These are phyloP conservation scores for Austroboletus olivaceoglutinosus DNA, from an alignment of 1,284 basidiomycete genomes.

Conservation along the genomic window DNA sequence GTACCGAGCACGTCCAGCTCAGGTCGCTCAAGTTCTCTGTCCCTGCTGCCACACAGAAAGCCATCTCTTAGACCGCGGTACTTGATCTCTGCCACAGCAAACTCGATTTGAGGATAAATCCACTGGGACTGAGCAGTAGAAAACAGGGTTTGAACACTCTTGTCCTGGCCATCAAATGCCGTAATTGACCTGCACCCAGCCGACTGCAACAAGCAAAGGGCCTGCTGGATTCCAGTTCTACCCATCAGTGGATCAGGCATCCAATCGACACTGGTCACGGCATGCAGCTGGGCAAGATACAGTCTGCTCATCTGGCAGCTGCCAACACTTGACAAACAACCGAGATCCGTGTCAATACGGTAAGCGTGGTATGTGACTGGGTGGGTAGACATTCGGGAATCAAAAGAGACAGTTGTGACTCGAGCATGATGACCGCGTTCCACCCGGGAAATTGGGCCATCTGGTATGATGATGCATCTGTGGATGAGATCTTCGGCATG, in stretches of 20 bases:
- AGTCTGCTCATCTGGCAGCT: constrained; percentile 37
- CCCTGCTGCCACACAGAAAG: background rate
- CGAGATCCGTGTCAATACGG: constrained; percentile 38
- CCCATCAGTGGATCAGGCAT: constrained; percentile 45
- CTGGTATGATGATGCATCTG: constrained; percentile 37
- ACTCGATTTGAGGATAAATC: background rate
- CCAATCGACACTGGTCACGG: constrained; percentile 36
- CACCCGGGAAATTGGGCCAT: background rate
- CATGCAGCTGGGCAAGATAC: constrained; percentile 46
- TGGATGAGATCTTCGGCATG: constrained; percentile 6
- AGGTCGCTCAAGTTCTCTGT: background rate
- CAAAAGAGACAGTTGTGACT: constrained; percentile 16
- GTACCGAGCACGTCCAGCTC: background rate
- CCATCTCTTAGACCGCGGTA: background rate
- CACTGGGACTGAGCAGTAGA: background rate
- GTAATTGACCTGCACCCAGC: constrained; percentile 40
- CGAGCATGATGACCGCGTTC: constrained; percentile 22
- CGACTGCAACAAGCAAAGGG: constrained; percentile 39
- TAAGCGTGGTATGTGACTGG: constrained; percentile 37
- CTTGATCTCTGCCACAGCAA: background rate
- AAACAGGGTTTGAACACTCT: no score
- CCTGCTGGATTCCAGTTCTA: constrained; percentile 47
- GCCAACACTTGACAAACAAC: constrained; percentile 35
- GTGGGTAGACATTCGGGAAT: no score
- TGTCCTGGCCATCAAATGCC: constrained; percentile 16